Evolutionary conservation across 192 early-diverging fungal species (phyloP), one percentile per base, ranked within the genome.

Genomic region (Ambispora gerdemannii): DNA sequence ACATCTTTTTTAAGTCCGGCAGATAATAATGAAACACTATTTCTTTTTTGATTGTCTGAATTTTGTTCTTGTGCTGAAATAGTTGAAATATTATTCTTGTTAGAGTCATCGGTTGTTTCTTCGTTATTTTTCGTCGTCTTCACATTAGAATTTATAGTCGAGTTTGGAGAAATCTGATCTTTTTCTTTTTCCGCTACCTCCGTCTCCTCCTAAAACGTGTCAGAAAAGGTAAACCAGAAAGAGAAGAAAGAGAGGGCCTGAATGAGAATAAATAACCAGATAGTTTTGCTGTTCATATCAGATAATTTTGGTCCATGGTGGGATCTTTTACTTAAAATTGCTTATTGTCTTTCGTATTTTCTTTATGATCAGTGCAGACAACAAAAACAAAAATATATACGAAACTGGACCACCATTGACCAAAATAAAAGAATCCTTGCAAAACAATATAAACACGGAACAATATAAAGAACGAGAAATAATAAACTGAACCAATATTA

Each of bases 181-280:
- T 43, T 15, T 10, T 15, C 15, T 43, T 6, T 15, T 6, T 43
- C 38, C 38, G 15, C 38, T 15, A 43, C 38, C 38, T 10, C 38
- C 38, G 6, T 43, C 15, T 43, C 38, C 55, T 58, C 28, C 22
- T 20, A 58, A 30, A 58, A 13, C 28, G 53, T 56, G 38, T 36
- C 36, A 65, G 34, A 17, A 38, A 65, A 22, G 17, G 32, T 28
- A 43, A 63, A 34, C 33, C 33, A 63, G 32, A 47, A 38, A 28
- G 25, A 47, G 63, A 64, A 64, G 63, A 64, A 47, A 60, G 24
- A 43, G 20, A 56, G 19, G 10, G 31, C 34, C 63, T 64, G 25
- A 35, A 64, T 64, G 43, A 64, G 36, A 60, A 60, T 60, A 33
- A 60, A 60, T 60, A 60, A 24, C 32, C 25, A 32, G 24, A 55